Evolutionary conservation across 139 green algal species (phyloP).

Genomic region (Coccomyxa sp.): DNA sequence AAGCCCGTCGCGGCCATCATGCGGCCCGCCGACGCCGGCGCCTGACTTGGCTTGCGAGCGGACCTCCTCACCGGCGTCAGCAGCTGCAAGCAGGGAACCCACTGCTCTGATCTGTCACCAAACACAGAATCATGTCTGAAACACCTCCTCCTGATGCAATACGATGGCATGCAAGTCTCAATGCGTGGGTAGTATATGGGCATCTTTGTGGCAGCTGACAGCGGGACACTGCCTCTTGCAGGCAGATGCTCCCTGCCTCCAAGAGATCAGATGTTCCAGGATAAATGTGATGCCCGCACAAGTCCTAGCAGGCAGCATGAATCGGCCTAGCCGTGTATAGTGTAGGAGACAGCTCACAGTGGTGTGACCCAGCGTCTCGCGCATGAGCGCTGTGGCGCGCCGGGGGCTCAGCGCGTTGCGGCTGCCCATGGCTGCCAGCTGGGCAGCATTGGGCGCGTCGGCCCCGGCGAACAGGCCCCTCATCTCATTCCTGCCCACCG

Average conservation of each 20-base stretch:
- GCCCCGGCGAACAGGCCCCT: background rate
- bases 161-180: background rate
- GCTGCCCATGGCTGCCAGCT: conserved; percentile 15
- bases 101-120: background rate
- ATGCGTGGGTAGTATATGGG: background rate
- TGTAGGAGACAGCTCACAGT: background rate
- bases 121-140: background rate
- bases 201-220: background rate
- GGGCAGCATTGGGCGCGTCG: background rate
- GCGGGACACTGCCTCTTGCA: background rate
- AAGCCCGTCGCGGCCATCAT: conserved; percentile 14
- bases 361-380: background rate
- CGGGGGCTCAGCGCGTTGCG: conserved; percentile 17
- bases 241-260: background rate
- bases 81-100: conserved; percentile 11
- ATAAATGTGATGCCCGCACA: no score
- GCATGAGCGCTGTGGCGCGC: background rate
- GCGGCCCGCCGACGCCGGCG: background rate
- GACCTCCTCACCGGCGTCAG: conserved; percentile 19
- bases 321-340: background rate
- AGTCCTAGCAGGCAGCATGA: no score
- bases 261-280: background rate
- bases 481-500: conserved; percentile 7
- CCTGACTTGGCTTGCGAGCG: conserved; percentile 2
- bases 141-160: background rate